Evolutionary conservation across 345 rosid species (phyloP).

Genomic region (Anacardium occidentale): DNA sequence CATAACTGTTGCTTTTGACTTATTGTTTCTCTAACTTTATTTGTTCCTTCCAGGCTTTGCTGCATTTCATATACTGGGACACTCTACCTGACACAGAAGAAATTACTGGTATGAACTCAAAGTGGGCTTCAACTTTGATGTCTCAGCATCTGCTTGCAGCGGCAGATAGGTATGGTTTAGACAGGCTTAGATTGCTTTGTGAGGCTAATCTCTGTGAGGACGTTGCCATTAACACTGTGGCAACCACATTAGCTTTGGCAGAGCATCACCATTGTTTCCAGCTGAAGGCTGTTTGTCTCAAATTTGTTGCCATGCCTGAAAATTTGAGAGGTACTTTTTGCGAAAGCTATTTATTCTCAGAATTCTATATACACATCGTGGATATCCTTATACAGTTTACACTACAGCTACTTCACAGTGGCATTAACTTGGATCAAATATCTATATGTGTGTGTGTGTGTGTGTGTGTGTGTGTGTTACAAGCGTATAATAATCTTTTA

Average conservation of each 20-base stretch:
- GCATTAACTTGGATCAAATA: too few species aligned
- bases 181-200: slow-evolving; percentile 51
- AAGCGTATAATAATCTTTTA: too few species aligned
- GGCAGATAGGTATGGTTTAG: slow-evolving; percentile 66
- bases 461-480: too few species aligned
- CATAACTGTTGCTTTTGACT: neutral
- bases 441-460: too few species aligned
- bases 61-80: slow-evolving; percentile 65
- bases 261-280: slow-evolving; percentile 70
- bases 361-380: too few species aligned
- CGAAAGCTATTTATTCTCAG: neutral
- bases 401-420: too few species aligned
- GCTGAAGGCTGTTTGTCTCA: slow-evolving; percentile 62
- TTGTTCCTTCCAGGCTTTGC: slow-evolving; percentile 45
- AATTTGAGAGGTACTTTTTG: slow-evolving; percentile 43
- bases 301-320: slow-evolving; percentile 56
- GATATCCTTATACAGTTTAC: too few species aligned
- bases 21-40: neutral
- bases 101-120: slow-evolving; percentile 51
- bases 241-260: slow-evolving; percentile 65
- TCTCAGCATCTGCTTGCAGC: slow-evolving; percentile 69
- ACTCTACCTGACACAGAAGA: slow-evolving; percentile 59
- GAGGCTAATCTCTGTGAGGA: slow-evolving; percentile 53
- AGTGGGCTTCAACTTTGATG: slow-evolving; percentile 66
- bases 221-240: slow-evolving; percentile 62